Conservation (phyloP, 306 rosid genomes). For the Inga laurina region DNA sequence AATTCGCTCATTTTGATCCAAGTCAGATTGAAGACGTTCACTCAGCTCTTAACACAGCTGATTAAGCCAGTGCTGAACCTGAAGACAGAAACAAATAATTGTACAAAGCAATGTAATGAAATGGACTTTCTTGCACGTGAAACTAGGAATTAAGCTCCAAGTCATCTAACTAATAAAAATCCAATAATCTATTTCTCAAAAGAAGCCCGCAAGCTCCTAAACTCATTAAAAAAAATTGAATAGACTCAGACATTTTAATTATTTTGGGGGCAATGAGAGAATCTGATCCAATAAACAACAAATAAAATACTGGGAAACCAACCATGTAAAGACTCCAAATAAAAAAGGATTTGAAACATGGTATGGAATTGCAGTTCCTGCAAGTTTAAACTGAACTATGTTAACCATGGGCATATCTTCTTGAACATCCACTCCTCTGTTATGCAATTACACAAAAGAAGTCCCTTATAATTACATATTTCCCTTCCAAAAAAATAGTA, state of each 20-base stretch:
- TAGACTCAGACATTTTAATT: not conserved
- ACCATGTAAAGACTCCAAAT: not conserved
- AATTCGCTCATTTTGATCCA: conserved; percentile 80
- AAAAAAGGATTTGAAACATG: not conserved
- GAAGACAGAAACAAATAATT: conserved; percentile 31
- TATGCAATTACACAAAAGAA: not conserved
- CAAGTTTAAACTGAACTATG: not conserved
- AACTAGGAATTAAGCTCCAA: not conserved
- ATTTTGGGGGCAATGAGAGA: not conserved
- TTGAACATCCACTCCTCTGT: not conserved
- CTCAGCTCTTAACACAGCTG: conserved; percentile 79
- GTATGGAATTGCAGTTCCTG: not conserved
- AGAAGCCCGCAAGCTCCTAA: conserved; percentile 20
- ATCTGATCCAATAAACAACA: conserved; percentile 8
- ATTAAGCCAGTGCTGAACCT: conserved; percentile 92
- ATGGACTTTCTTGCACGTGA: not conserved
- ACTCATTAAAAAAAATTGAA: not conserved
- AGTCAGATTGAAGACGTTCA: conserved; percentile 80
- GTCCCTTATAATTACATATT: not conserved
- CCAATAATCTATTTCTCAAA: not conserved
- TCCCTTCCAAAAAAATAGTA: not conserved
- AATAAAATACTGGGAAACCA: not conserved
- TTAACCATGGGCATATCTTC: not conserved
- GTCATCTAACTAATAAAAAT: not conserved
- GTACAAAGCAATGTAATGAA: conserved; percentile 7